Conservation (phyloP, 768 basidiomycete genomes). For the Myochromella boudieri region DNA sequence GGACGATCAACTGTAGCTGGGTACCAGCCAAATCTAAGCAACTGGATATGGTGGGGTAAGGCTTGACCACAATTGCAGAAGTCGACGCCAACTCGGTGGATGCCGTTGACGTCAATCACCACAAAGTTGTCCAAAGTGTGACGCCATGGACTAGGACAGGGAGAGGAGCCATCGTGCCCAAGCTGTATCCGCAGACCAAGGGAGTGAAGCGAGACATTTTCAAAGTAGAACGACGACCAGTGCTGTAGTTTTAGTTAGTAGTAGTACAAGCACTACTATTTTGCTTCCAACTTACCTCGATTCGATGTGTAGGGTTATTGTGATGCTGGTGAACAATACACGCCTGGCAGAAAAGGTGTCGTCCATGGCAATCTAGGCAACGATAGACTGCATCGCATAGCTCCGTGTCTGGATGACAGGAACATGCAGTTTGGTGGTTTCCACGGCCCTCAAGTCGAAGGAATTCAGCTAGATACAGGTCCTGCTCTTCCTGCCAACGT, state of each 20-base stretch:
- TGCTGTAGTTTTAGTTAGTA: background rate
- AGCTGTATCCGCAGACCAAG: slow-evolving; percentile 6
- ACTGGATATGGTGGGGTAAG: slow-evolving; percentile 20
- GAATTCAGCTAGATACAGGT: slow-evolving; percentile 5
- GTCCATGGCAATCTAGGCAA: slow-evolving; percentile 8
- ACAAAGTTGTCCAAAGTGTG: slow-evolving; percentile 22
- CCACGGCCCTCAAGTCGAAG: slow-evolving; percentile 5
- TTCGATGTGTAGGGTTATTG: slow-evolving; percentile 1
- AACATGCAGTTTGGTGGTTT: background rate
- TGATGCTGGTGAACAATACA: slow-evolving; percentile 5
- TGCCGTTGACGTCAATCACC: slow-evolving; percentile 23
- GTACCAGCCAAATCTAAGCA: slow-evolving; percentile 24
- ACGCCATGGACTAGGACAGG: slow-evolving; percentile 13
- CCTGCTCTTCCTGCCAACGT: background rate
- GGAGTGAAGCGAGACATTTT: background rate
- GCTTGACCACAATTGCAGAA: slow-evolving; percentile 28
- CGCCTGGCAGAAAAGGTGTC: background rate
- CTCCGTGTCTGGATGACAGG: background rate
- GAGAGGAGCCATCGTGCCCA: slow-evolving; percentile 3
- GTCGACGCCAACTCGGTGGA: slow-evolving; percentile 28
- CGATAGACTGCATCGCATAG: background rate
- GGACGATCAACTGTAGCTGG: slow-evolving; percentile 24
- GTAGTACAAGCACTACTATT: background rate
- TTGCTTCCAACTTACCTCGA: background rate
- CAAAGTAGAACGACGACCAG: background rate